Percentiles rank a stretch among this genome's conserved stretches.
phyloP scores from a whole-genome alignment of 139 green algal genomes.

The Zygnema cylindricum region DNA sequence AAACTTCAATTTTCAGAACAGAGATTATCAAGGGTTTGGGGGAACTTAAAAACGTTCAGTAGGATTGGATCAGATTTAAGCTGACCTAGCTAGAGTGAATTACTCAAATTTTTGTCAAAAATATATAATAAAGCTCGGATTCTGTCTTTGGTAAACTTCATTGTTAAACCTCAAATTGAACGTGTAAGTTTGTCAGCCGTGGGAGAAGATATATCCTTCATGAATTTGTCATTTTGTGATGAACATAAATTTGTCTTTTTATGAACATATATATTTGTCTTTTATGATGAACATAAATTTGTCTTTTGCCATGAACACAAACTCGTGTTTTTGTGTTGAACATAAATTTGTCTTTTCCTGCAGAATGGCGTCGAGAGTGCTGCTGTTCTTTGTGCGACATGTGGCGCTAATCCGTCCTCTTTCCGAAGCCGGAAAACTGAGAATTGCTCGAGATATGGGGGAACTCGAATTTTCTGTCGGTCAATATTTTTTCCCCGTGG shows the following conservation, averaged over 20 bases:
- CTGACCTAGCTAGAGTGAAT: too few relatives aligned
- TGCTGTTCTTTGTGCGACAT: constrained; percentile 90
- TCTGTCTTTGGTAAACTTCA: too few relatives aligned
- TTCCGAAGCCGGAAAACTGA: constrained; percentile 71
- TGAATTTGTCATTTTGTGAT: background rate
- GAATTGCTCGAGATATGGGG: constrained; percentile 82
- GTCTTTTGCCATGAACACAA: background rate
- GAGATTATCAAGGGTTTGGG: too few relatives aligned
- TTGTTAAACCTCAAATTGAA: too few relatives aligned
- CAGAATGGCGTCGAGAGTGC: constrained; percentile 77
- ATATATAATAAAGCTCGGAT: too few relatives aligned
- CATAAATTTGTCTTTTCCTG: background rate
- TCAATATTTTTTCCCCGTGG: constrained; percentile 74
- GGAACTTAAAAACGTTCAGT: too few relatives aligned
- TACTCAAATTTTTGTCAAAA: too few relatives aligned
- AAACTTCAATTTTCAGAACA: too few relatives aligned
- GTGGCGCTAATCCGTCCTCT: constrained; percentile 84
- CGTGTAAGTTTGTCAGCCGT: too few relatives aligned
- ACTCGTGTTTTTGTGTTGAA: background rate
- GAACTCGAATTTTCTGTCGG: constrained; percentile 85
- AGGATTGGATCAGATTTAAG: too few relatives aligned
- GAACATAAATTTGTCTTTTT: background rate
- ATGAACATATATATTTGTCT: background rate
- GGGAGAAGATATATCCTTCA: too few relatives aligned
- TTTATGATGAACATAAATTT: background rate